Base-by-base conservation (phyloP, 208 protist species). In the Wallacemonas sp. region DNA sequence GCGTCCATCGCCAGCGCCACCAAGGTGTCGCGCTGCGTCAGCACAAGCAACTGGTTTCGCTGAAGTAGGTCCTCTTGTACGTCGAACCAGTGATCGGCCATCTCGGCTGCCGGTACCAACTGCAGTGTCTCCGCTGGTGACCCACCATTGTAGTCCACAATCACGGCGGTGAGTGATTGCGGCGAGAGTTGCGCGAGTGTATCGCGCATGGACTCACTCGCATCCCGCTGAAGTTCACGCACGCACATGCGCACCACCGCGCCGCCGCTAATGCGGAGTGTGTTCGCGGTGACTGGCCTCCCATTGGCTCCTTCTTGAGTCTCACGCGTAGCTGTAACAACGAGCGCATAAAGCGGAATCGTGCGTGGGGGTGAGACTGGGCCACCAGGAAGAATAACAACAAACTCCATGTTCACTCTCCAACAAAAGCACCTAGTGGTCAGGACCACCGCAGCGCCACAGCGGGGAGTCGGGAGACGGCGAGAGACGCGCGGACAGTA, bases 61-160 rank as follows among this genome's bases (percentile, higher is more conserved):
- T 68, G 61, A 17, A 86, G 24, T 22, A 92, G 50, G 37, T 89
- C 82, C n/a, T 82, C 71, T 45, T 73, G 48, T 0, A 92, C 42
- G 48, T 76, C 76, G 65, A 92, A 89, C 10, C 80, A 19, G 62
- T 89, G 73, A 27, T 76, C 66, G 12, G 66, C 48, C 6, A 81
- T 38, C 34, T 78, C 66, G 8, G 62, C 77, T 6, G 75, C 68
- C 19, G 86, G 63, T 34, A 87, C 60, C 30, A 84, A 53, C 50
- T 74, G 70, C 10, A 85, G 30, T 21, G 54, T 63, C 1, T 42
- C 69, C 12, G 61, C 63, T 2, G 65, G 46, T n/a, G 66, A 57
- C 41, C 59, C 64, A 57, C 61, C 50, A 22, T 55, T 57, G 24
- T 79, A 64, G 8, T 68, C 64, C 13, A 83, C 41, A n/a, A 81